These are phyloP conservation scores for Fusarium caatingaense DNA, from an alignment of 2,329 filamentous ascomycete genomes.

Conservation along the genomic window DNA sequence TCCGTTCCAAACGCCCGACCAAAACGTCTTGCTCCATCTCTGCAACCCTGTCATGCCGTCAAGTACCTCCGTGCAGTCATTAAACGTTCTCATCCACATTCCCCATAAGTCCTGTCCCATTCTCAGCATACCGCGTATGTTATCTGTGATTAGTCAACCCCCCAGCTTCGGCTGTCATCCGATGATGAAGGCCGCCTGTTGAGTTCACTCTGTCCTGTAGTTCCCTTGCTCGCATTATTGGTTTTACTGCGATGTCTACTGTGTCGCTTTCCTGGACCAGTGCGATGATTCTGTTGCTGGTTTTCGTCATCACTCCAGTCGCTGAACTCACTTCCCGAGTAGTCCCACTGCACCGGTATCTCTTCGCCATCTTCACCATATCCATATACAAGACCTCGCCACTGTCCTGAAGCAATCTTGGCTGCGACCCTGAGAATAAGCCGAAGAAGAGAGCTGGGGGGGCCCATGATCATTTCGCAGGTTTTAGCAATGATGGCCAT, in stretches of 20 bases:
- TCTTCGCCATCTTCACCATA: slow-evolving; percentile 64
- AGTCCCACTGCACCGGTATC: slow-evolving; percentile 71
- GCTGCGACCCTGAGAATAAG: slow-evolving; percentile 86
- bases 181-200: slow-evolving; percentile 36
- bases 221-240: neutral
- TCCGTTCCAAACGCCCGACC: slow-evolving; percentile 18
- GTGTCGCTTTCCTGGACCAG: slow-evolving; percentile 22
- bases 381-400: slow-evolving; percentile 69
- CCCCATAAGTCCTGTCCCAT: neutral
- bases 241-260: slow-evolving; percentile 23
- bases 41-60: neutral
- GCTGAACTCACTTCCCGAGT: slow-evolving; percentile 66
- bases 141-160: slow-evolving; percentile 36
- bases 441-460: slow-evolving; percentile 81
- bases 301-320: slow-evolving; percentile 67
- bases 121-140: neutral
- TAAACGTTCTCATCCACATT: slow-evolving; percentile 10
- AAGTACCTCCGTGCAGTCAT: slow-evolving; percentile 8
- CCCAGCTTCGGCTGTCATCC: slow-evolving; percentile 44
- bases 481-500: slow-evolving; percentile 80
- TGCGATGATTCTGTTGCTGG: slow-evolving; percentile 25
- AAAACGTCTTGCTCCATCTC: slow-evolving; percentile 15
- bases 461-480: slow-evolving; percentile 79
- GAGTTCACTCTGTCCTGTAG: neutral
- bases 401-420: slow-evolving; percentile 74